phyloP scores from a whole-genome alignment of 2,329 filamentous ascomycete genomes.

The Aspergillus sp. region DNA sequence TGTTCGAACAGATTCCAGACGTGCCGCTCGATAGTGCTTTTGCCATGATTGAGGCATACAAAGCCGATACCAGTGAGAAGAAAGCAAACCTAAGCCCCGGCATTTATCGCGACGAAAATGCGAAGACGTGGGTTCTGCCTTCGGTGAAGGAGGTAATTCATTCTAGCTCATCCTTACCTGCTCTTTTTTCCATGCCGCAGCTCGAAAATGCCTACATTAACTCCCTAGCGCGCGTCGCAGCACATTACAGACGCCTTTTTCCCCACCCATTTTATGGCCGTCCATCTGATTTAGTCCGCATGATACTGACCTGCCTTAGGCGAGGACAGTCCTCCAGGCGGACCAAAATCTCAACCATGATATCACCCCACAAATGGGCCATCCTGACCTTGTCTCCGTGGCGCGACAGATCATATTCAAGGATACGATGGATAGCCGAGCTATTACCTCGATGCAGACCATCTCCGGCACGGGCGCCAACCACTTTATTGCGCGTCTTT shows the following conservation, averaged over 20 bases:
- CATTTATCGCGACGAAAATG: conserved; percentile 33
- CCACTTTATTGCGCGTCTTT: conserved; percentile 77
- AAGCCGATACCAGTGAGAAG: conserved; percentile 13
- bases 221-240: too few species aligned
- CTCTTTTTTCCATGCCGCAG: conserved; percentile 2
- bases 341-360: too few species aligned
- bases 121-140: conserved; percentile 29
- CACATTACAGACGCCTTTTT: too few species aligned
- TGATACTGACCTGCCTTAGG: too few species aligned
- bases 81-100: conserved; percentile 34
- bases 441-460: conserved; percentile 66
- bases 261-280: too few species aligned
- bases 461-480: conserved; percentile 90
- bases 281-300: too few species aligned
- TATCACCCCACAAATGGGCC: conserved; percentile 83
- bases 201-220: conserved; percentile 60
- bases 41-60: conserved; percentile 15
- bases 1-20: too few species aligned
- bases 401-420: conserved; percentile 68
- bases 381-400: conserved; percentile 76
- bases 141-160: conserved; percentile 22
- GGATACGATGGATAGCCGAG: conserved; percentile 55
- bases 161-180: conserved; percentile 1
- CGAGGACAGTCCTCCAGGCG: too few species aligned
- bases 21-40: conserved; percentile 12